A percentile compares a stretch with the other conserved stretches of the same genome.
These are phyloP conservation scores for Neoscytalidium dimidiatum DNA, from an alignment of 2,329 filamentous ascomycete species.

Conservation along the genomic window DNA sequence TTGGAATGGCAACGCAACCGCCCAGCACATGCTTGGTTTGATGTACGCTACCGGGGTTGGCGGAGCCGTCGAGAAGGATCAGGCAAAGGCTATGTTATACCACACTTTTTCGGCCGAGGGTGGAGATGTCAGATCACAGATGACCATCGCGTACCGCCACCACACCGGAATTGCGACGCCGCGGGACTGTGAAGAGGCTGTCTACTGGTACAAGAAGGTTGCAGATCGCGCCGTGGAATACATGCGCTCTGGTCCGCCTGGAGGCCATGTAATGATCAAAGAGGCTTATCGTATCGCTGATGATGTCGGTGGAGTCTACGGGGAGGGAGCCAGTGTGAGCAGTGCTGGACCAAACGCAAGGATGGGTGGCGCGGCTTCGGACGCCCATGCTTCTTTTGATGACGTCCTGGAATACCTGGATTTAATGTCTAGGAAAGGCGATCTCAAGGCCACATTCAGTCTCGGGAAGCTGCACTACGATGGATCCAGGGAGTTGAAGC, in stretches of 20 bases:
- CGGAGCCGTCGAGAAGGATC: constrained; percentile 76
- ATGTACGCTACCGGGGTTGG: constrained; percentile 95
- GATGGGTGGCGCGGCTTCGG: constrained; percentile 70
- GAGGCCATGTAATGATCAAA: constrained; percentile 74
- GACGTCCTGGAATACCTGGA: constrained; percentile 95
- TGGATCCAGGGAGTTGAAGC: constrained; percentile 72
- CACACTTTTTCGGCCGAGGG: constrained; percentile 89
- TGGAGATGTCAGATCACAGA: constrained; percentile 83
- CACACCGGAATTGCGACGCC: constrained; percentile 82
- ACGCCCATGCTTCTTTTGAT: constrained; percentile 82
- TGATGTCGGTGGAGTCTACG: constrained; percentile 88
- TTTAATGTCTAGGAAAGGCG: constrained; percentile 85
- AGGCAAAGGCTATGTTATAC: constrained; percentile 89
- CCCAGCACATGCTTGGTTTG: constrained; percentile 92
- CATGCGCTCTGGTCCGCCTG: constrained; percentile 86
- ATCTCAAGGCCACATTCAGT: constrained; percentile 83
- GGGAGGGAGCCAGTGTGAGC: constrained; percentile 87
- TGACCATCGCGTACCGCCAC: constrained; percentile 88
- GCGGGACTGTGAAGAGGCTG: constrained; percentile 81
- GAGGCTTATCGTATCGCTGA: constrained; percentile 88
- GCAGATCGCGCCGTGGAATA: constrained; percentile 90
- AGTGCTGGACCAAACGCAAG: constrained; percentile 84
- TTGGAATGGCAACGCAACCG: constrained; percentile 81
- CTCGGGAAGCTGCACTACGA: constrained; percentile 88
- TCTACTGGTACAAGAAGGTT: constrained; percentile 87